phyloP scores from a whole-genome alignment of 2,329 filamentous ascomycete genomes.

The Penicillium sp. region DNA sequence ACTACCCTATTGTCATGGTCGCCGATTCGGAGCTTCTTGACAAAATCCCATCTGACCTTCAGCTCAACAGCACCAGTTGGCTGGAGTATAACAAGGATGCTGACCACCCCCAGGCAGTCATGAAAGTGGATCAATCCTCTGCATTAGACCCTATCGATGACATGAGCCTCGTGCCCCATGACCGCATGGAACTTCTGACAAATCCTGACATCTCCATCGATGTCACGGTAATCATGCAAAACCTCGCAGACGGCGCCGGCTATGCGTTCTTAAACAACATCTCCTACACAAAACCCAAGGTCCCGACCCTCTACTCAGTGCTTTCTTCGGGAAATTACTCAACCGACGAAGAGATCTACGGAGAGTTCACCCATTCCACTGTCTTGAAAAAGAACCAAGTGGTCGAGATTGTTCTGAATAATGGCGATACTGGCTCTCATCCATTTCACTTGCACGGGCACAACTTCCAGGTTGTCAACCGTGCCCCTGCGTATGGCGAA shows the following conservation, averaged over 20 bases:
- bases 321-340: constrained; percentile 50
- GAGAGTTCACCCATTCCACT: constrained; percentile 62
- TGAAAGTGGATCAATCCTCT: constrained; percentile 23
- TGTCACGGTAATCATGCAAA: constrained; percentile 71
- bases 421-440: constrained; percentile 48
- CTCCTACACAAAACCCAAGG: constrained; percentile 28
- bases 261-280: constrained; percentile 44
- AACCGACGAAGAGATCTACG: constrained; percentile 65
- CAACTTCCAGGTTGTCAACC: constrained; percentile 69
- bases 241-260: constrained; percentile 67
- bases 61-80: constrained; percentile 59
- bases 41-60: constrained; percentile 37
- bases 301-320: constrained; percentile 32
- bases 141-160: constrained; percentile 60
- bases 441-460: constrained; percentile 61
- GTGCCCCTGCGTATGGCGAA: constrained; percentile 59
- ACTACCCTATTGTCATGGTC: constrained; percentile 64
- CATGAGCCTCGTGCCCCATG: constrained; percentile 69
- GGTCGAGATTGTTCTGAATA: constrained; percentile 51
- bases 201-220: constrained; percentile 59
- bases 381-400: constrained; percentile 45
- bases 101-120: constrained; percentile 28
- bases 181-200: constrained; percentile 64
- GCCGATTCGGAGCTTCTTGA: constrained; percentile 35
- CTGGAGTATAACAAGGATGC: constrained; percentile 65